phyloP scores from a whole-genome alignment of 768 basidiomycete genomes.

The Collybiopsis confluens region DNA sequence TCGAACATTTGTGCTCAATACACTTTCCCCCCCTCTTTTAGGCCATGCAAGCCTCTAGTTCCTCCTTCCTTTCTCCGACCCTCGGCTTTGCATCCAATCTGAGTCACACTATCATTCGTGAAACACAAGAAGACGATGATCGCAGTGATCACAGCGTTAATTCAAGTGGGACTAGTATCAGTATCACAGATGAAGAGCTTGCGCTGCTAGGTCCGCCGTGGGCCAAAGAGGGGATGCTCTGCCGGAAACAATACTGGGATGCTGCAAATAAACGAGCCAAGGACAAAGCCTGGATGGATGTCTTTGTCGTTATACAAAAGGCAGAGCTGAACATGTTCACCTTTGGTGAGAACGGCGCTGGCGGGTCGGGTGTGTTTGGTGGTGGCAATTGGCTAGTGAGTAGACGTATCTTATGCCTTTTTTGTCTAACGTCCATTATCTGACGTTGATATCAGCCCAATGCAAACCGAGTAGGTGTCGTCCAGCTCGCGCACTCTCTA shows the following conservation, averaged over 20 bases:
- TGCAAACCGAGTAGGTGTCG: slow-evolving; percentile 77
- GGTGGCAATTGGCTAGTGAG: slow-evolving; percentile 98
- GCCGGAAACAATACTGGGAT: slow-evolving; percentile 95
- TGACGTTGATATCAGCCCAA: slow-evolving; percentile 60
- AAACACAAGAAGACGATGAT: slow-evolving; percentile 87
- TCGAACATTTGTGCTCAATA: neutral
- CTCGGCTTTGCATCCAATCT: slow-evolving; percentile 97
- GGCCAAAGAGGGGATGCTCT: slow-evolving; percentile 98
- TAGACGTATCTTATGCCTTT: slow-evolving; percentile 17
- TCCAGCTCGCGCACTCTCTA: slow-evolving; percentile 83
- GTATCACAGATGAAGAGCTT: slow-evolving; percentile 92
- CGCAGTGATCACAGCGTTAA: slow-evolving; percentile 63
- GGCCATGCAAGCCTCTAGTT: slow-evolving; percentile 59
- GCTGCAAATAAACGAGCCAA: slow-evolving; percentile 75
- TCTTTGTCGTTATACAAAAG: slow-evolving; percentile 93
- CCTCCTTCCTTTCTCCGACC: slow-evolving; percentile 73
- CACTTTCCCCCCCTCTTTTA: slow-evolving; percentile 25
- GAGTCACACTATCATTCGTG: slow-evolving; percentile 93
- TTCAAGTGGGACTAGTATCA: slow-evolving; percentile 68
- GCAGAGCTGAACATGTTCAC: slow-evolving; percentile 95
- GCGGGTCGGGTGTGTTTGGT: slow-evolving; percentile 67
- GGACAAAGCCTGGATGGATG: slow-evolving; percentile 90
- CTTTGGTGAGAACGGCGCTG: slow-evolving; percentile 76
- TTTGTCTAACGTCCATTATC: neutral
- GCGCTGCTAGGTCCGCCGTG: slow-evolving; percentile 94